Base-by-base conservation (phyloP, 2,329 filamentous ascomycete species). In the Raffaelea albimanens region DNA sequence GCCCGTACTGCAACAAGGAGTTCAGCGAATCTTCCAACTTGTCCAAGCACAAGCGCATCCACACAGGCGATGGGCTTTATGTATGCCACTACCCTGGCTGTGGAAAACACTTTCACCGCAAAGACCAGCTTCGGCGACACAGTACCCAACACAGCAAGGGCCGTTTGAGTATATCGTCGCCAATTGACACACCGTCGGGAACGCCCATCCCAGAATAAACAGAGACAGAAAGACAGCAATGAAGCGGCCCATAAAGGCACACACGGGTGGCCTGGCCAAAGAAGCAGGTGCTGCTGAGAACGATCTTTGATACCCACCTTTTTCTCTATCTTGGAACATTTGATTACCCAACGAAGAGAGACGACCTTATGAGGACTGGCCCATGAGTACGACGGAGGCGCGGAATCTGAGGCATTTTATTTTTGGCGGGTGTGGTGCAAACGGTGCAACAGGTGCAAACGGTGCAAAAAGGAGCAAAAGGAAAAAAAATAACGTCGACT, bases 11-110 rank as follows among this genome's bases (percentile, higher is more conserved):
- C 54, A 69, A 68, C 41, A 80, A 78, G 56, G 63, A 63, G 10
- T 84, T 84, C 57, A 72, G 75, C 50, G 79, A 84, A 58, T 83
- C 79, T 0, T 83, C 79, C 4, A 84, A 83, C 55, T 63, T 83
- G 18, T 78, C 79, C 44, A 84, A 83, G 55, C 80, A 84, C 57
- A 72, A 75, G 44, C 76, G 78, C 52, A 83, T 72, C 8, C 80
- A 83, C 54, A 72, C 73, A 14, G 64, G 70, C 31, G 71, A 70
- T 47, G 74, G 74, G 5, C 66, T 68, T 33, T 72, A 73, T 56
- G 63, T 65, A 21, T 83, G 79, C 52, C 50, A 55, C 1, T 58
- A 63, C 40, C 59, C 66, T 3, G 64, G 71, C 38, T 83, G 80
- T 51, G 65, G 66, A 14, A 78, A 75, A 53, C 67, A 73, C 47